Conservation (phyloP, 257 asterid genomes). For the Penstemon davidsonii region DNA sequence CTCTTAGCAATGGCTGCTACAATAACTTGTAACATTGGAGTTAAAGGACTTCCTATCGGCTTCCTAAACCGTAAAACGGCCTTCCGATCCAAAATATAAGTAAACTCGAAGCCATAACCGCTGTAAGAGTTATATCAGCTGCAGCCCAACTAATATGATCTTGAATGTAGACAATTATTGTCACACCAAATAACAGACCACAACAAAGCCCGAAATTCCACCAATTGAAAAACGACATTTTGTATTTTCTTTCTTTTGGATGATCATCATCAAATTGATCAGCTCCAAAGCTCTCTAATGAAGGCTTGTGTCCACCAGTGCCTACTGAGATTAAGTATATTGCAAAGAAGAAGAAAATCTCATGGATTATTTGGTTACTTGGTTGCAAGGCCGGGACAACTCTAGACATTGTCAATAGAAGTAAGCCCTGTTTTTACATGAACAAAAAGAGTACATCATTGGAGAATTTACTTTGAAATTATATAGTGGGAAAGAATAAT, state of each 20-base stretch:
- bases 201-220: slow-evolving; percentile 76
- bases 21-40: slow-evolving; percentile 66
- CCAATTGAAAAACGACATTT: slow-evolving; percentile 94
- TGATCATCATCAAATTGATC: slow-evolving; percentile 92
- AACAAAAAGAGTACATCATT: not conserved
- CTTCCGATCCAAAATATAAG: slow-evolving; percentile 52
- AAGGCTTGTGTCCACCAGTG: slow-evolving; percentile 91
- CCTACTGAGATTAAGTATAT: slow-evolving; percentile 77
- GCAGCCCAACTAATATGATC: slow-evolving; percentile 73
- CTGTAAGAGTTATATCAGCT: slow-evolving; percentile 63
- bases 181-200: slow-evolving; percentile 72
- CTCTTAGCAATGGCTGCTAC: slow-evolving; percentile 72
- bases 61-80: slow-evolving; percentile 63
- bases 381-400: slow-evolving; percentile 57
- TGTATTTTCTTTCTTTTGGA: slow-evolving; percentile 54
- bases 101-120: slow-evolving; percentile 49
- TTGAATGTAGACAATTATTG: slow-evolving; percentile 61
- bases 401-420: slow-evolving; percentile 69
- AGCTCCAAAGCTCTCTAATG: slow-evolving; percentile 94
- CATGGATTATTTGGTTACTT: slow-evolving; percentile 52
- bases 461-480: too few species aligned
- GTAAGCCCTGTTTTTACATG: slow-evolving; percentile 56
- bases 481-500: too few species aligned
- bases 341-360: slow-evolving; percentile 62
- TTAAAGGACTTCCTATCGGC: slow-evolving; percentile 68